Conservation (phyloP, 2,329 filamentous ascomycete species). For the Colletotrichum agaves region DNA sequence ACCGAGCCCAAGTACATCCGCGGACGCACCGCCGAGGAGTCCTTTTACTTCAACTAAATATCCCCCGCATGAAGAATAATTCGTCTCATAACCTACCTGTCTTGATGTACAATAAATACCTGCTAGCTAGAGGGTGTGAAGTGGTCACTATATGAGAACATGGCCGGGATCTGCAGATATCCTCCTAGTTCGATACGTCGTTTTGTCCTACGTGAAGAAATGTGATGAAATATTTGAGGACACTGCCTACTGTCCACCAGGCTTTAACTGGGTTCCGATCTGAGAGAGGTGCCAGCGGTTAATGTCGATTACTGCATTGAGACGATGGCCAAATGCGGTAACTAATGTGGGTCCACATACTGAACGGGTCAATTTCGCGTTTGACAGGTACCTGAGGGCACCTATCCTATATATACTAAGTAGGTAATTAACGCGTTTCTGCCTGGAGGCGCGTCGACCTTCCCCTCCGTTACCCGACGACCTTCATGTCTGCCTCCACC, state of each 20-base stretch:
- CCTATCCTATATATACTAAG: conserved; percentile 38
- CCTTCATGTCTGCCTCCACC: conserved; percentile 35
- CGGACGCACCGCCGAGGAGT: conserved; percentile 90
- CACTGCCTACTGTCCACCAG: too few species aligned
- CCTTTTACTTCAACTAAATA: conserved; percentile 81
- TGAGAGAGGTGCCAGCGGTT: too few species aligned
- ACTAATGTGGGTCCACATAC: conserved; percentile 7
- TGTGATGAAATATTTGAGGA: too few species aligned
- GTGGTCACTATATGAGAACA: conserved; percentile 36
- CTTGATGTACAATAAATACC: conserved; percentile 41
- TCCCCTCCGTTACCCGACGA: conserved; percentile 11
- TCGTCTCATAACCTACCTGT: conserved; percentile 36
- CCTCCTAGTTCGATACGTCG: conserved; percentile 28
- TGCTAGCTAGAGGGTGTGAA: conserved; percentile 39
- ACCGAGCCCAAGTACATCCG: conserved; percentile 89
- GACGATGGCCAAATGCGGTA: neutral
- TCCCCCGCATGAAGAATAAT: conserved; percentile 32
- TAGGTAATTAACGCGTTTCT: conserved; percentile 53
- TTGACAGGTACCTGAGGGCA: neutral
- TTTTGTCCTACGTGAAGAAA: neutral
- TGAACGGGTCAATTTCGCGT: conserved; percentile 27
- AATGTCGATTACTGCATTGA: neutral
- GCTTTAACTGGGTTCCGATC: too few species aligned
- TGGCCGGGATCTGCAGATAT: conserved; percentile 36
- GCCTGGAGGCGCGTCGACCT: conserved; percentile 52